phyloP scores from a whole-genome alignment of 768 basidiomycete species.

The Tulasnella sp. region DNA sequence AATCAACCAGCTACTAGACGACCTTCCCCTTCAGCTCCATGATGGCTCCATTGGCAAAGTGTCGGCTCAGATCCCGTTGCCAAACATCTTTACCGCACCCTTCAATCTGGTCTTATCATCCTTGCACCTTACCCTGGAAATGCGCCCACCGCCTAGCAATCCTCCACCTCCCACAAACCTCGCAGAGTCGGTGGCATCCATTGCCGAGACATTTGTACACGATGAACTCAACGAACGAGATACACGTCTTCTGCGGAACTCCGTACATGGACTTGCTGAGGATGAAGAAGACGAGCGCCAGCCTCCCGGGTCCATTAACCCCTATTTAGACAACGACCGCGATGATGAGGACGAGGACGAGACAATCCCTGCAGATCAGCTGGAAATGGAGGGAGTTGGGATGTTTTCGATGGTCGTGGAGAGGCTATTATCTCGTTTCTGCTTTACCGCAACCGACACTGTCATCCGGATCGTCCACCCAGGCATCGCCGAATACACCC shows the following conservation, averaged over 20 bases:
- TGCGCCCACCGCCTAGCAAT: conserved; percentile 32
- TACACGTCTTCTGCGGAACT: conserved; percentile 60
- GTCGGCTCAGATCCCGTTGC: conserved; percentile 74
- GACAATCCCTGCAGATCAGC: background rate
- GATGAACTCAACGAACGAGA: conserved; percentile 68
- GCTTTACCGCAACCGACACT: conserved; percentile 63
- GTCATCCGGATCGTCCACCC: conserved; percentile 63
- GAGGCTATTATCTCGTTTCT: conserved; percentile 65
- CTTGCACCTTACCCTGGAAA: conserved; percentile 54
- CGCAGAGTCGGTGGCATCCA: conserved; percentile 70
- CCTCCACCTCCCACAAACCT: conserved; percentile 37
- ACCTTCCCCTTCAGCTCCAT: conserved; percentile 58
- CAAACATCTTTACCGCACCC: conserved; percentile 69
- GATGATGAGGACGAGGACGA: conserved; percentile 41
- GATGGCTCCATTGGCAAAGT: conserved; percentile 68
- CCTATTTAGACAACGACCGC: conserved; percentile 42
- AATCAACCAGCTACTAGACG: conserved; percentile 62
- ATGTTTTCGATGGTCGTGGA: conserved; percentile 76
- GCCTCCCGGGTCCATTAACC: conserved; percentile 52
- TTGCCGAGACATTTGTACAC: conserved; percentile 80
- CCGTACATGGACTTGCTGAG: conserved; percentile 45
- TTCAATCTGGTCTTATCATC: conserved; percentile 63
- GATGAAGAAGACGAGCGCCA: conserved; percentile 22
- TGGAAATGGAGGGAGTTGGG: conserved; percentile 50
- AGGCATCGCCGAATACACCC: conserved; percentile 51